Conservation (phyloP, 257 asterid species). For the Capsicum baccatum region DNA sequence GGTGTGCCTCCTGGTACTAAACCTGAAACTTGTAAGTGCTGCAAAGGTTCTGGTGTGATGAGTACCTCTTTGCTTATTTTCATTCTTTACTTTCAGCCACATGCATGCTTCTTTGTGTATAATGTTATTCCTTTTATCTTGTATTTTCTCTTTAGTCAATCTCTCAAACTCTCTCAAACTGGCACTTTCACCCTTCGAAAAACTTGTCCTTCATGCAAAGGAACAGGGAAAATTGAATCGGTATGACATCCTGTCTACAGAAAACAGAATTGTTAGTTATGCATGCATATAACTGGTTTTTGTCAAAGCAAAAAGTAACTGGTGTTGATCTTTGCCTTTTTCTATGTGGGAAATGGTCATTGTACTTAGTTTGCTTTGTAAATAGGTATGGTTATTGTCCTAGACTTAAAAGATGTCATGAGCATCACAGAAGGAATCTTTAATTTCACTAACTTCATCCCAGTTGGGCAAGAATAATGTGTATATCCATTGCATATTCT, state of each 20-base stretch:
- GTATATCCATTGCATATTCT: background rate
- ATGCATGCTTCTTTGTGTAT: background rate
- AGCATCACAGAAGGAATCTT: background rate
- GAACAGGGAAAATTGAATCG: conserved; percentile 81
- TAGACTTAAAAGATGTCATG: background rate
- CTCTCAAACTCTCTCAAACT: conserved; percentile 41
- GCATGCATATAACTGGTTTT: background rate
- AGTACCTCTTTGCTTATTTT: conserved; percentile 42
- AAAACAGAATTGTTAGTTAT: conserved; percentile 4
- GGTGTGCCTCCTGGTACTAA: conserved; percentile 98
- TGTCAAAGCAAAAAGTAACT: too few relatives aligned
- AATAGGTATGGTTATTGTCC: background rate
- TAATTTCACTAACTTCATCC: conserved; percentile 9
- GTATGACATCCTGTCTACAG: conserved; percentile 46
- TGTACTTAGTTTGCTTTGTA: background rate
- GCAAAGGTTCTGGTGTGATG: conserved; percentile 92
- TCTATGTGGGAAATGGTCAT: background rate
- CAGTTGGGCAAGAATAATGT: background rate
- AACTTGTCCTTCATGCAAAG: conserved; percentile 72
- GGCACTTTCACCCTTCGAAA: conserved; percentile 63
- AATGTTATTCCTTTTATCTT: conserved; percentile 21
- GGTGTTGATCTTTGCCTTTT: background rate
- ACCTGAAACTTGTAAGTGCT: conserved; percentile 91
- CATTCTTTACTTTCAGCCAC: background rate
- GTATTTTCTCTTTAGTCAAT: conserved; percentile 43